Conservation (phyloP, 768 basidiomycete species). For the Tylopilus balloui region DNA sequence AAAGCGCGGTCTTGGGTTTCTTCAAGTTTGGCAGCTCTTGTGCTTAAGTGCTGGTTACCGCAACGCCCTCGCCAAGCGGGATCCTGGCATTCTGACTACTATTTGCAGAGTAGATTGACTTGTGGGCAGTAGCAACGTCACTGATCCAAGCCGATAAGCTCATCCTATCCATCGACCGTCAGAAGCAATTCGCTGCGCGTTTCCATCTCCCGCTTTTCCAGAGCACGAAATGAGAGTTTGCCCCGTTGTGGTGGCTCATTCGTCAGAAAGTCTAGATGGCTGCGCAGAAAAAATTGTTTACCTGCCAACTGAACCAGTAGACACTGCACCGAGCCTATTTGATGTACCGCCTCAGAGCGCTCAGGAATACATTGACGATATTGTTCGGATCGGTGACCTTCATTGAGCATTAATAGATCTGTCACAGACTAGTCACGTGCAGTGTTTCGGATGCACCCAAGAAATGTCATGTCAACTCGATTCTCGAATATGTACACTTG, state of each 20-base stretch:
- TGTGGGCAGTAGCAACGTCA: slow-evolving; percentile 1
- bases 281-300: neutral
- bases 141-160: slow-evolving; percentile 1
- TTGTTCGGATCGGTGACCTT: too few species aligned
- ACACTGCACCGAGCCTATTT: neutral
- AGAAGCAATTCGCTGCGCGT: neutral
- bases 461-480: neutral
- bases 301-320: neutral
- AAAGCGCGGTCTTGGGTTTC: slow-evolving; percentile 9
- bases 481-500: slow-evolving; percentile 2
- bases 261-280: neutral
- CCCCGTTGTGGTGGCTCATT: slow-evolving; percentile 8
- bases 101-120: slow-evolving; percentile 1
- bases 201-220: neutral
- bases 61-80: neutral
- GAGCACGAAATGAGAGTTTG: neutral
- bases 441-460: neutral
- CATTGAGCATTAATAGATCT: too few species aligned
- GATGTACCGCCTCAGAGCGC: neutral
- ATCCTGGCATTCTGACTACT: neutral
- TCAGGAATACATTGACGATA: neutral
- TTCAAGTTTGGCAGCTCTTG: slow-evolving; percentile 13
- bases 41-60: slow-evolving; percentile 21
- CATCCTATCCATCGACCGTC: neutral
- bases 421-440: too few species aligned